Base-by-base conservation (phyloP, 2,329 filamentous ascomycete genomes). In the Lithohypha guttulata region DNA sequence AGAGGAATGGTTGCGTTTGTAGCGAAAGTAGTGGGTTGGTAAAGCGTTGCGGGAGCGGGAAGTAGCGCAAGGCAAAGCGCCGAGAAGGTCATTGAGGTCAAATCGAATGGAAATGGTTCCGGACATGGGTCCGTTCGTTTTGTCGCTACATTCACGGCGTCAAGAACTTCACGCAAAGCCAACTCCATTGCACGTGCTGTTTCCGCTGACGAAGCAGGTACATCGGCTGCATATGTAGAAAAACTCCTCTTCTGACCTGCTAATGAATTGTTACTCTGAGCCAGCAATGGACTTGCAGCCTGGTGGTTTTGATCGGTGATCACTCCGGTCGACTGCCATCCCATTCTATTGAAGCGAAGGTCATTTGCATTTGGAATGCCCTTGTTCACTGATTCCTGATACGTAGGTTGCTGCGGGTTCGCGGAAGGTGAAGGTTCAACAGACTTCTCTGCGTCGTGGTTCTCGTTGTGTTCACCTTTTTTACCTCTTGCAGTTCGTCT, bases 151-250 rank as follows among this genome's bases (percentile, higher is more conserved):
- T 82, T 77, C 58, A 87, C 73, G 44, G 82, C 87, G 53, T 80
- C 78, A 39, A 94, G 62, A 30, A 95, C 67, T 62, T 95, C 89
- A 46, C 83, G 70, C 50, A 95, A 62, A 5, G 89, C 86, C 56
- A 95, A 63, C 62, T 94, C 85, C 15, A 87, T 78, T 4, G 87
- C 87, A 47, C 77, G 75, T 14, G 81, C 80, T n/a, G 76, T 85
- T 56, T 95, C 87, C 3, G 21, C 18, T 2, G 38, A 14, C 2
- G 30, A n/a, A 19, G 23, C 4, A 13, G 39, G 23, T 9, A 48
- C 19, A 20, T 51, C 49, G 39, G 47, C 43, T 37, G 53, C 32
- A 41, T 48, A 46, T 39, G 45, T 34, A 10, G 46, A 44, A 36
- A 47, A 51, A 34, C 38, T 46, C 19, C 49, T 43, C 34, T 51